Conservation (phyloP, 148 eudicot genomes). For the Fallopia convolvulus region DNA sequence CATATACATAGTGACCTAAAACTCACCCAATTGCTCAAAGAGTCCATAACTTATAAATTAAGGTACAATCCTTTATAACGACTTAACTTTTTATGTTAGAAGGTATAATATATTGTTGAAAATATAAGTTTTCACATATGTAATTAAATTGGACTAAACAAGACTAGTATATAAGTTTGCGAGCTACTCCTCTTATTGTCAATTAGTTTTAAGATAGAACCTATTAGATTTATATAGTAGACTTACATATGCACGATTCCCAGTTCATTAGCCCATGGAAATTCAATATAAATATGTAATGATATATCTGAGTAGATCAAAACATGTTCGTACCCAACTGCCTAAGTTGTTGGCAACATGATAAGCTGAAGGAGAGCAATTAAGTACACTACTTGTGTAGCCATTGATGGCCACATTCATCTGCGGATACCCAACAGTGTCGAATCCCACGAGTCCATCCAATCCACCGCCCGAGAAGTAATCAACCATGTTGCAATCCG, state of each 20-base stretch:
- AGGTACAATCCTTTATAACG: neutral
- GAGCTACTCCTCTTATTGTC: no score
- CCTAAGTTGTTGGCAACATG: neutral
- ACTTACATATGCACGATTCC: no score
- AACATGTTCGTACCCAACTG: neutral
- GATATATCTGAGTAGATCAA: no score
- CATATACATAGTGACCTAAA: neutral
- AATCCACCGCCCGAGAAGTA: neutral
- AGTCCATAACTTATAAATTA: no score
- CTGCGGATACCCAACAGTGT: neutral
- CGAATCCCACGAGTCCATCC: neutral
- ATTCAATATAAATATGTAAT: no score
- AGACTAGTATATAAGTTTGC: no score
- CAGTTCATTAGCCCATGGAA: no score
- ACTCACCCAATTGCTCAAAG: no score
- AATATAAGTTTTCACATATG: no score
- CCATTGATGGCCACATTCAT: neutral
- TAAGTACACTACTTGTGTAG: neutral
- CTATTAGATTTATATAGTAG: no score
- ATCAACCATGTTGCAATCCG: neutral
- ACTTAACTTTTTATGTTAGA: neutral
- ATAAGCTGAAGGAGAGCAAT: constrained; percentile 8
- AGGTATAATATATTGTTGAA: neutral
- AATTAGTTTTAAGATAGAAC: no score
- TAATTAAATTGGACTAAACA: no score